A percentile compares a stretch with the other conserved stretches of the same genome.
Conservation (phyloP, 2,329 filamentous ascomycete genomes). For the Didymella pinodella region DNA sequence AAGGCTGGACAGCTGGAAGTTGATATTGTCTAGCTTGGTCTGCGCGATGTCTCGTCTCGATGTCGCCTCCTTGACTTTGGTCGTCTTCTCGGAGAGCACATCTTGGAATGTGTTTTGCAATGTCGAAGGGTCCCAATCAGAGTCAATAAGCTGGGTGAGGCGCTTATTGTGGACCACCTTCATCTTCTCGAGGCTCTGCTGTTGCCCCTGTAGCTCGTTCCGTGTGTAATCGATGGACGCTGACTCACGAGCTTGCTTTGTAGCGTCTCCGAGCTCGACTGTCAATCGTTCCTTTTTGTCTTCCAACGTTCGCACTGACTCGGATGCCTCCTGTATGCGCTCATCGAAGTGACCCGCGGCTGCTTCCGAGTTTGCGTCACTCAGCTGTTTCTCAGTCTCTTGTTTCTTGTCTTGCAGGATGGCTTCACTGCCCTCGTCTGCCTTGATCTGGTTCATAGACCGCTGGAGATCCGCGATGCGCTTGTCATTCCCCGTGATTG, state of each 20-base stretch:
- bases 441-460: conserved; percentile 74
- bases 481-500: conserved; percentile 76
- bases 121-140: conserved; percentile 72
- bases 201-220: conserved; percentile 77
- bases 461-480: conserved; percentile 72
- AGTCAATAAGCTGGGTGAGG: conserved; percentile 69
- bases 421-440: conserved; percentile 86
- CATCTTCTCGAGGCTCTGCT: conserved; percentile 79
- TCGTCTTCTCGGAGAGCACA: conserved; percentile 65
- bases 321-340: conserved; percentile 72
- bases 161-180: conserved; percentile 75
- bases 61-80: conserved; percentile 69
- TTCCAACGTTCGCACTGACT: conserved; percentile 73
- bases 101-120: conserved; percentile 76
- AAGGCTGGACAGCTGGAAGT: conserved; percentile 73
- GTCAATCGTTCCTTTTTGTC: conserved; percentile 75
- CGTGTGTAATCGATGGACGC: conserved; percentile 84
- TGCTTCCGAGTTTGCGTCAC: conserved; percentile 68
- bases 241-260: conserved; percentile 79
- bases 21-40: conserved; percentile 77
- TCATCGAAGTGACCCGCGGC: conserved; percentile 72
- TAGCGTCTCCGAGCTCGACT: conserved; percentile 83
- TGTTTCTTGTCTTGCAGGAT: conserved; percentile 76
- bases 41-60: conserved; percentile 73
- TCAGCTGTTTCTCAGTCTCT: conserved; percentile 71